Evolutionary conservation across 139 green algal species (phyloP).

Genomic region (Coelastrella sp.): DNA sequence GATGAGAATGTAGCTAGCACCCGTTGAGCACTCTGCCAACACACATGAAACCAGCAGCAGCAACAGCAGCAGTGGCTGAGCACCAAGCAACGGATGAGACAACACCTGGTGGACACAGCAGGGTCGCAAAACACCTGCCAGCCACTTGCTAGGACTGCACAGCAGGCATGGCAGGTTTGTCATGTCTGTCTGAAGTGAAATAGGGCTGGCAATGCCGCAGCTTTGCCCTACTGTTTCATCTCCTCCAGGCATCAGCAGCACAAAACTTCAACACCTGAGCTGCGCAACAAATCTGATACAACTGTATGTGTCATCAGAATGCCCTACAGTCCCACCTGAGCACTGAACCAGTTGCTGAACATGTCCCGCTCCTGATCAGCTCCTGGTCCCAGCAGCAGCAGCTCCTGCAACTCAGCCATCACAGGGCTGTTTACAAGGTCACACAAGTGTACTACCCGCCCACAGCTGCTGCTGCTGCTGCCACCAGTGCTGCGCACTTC

Average conservation of each 20-base stretch:
- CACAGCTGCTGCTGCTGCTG: slow-evolving; percentile 3
- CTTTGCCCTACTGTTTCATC: too few species aligned
- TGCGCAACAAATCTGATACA: too few species aligned
- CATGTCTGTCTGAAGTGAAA: too few species aligned
- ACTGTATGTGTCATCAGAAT: too few species aligned
- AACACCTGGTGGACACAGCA: not conserved
- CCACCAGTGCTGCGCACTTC: not conserved
- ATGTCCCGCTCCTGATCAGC: slow-evolving; percentile 46
- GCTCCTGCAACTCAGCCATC: slow-evolving; percentile 50
- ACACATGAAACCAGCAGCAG: not conserved
- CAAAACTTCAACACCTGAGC: too few species aligned
- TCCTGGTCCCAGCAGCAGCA: slow-evolving; percentile 29
- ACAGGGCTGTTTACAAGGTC: slow-evolving; percentile 47
- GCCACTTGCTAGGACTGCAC: not conserved
- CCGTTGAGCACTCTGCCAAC: slow-evolving; percentile 54
- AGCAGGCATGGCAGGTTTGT: too few species aligned
- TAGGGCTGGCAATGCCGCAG: too few species aligned
- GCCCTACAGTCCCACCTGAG: slow-evolving; percentile 53
- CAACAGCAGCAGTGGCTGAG: not conserved
- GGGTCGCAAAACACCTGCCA: slow-evolving; percentile 12
- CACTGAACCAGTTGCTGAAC: slow-evolving; percentile 71
- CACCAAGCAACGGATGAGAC: not conserved
- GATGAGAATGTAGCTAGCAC: slow-evolving; percentile 70
- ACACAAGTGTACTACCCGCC: slow-evolving; percentile 6
- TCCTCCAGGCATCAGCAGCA: too few species aligned